A percentile compares a stretch with the other conserved stretches of the same genome.
phyloP scores from a whole-genome alignment of 1,284 basidiomycete genomes.

The Leccinum griseonigrum region DNA sequence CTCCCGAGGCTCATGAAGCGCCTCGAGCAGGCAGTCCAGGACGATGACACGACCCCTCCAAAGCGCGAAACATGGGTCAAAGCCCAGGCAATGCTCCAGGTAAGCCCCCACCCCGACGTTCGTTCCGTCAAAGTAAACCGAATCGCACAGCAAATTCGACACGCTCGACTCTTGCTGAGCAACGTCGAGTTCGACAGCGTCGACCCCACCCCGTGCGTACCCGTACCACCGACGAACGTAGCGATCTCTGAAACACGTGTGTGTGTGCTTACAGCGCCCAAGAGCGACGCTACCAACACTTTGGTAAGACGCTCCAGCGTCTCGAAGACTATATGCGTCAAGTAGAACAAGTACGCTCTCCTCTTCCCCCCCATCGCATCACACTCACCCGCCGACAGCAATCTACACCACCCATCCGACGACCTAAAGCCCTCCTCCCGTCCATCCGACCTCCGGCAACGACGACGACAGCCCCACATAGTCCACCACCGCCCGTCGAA shows the following conservation, averaged over 20 bases:
- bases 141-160: slow-evolving; percentile 54
- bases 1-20: slow-evolving; percentile 57
- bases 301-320: slow-evolving; percentile 48
- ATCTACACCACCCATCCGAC: slow-evolving; percentile 36
- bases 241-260: background rate
- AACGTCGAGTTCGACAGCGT: slow-evolving; percentile 51
- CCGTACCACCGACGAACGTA: background rate
- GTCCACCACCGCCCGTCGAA: slow-evolving; percentile 16
- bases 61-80: slow-evolving; percentile 52
- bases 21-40: slow-evolving; percentile 54
- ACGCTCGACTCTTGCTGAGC: slow-evolving; percentile 55
- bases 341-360: slow-evolving; percentile 45
- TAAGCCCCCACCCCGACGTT: slow-evolving; percentile 20
- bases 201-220: slow-evolving; percentile 44
- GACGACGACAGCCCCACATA: slow-evolving; percentile 2
- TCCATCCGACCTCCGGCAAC: slow-evolving; percentile 30
- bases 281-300: slow-evolving; percentile 42
- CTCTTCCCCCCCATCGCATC: too few species aligned
- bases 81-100: slow-evolving; percentile 58
- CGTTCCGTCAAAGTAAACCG: background rate
- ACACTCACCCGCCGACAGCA: slow-evolving; percentile 20
- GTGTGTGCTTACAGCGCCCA: slow-evolving; percentile 32
- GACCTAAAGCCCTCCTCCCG: slow-evolving; percentile 39
- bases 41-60: slow-evolving; percentile 36
- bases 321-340: slow-evolving; percentile 51